Evolutionary conservation across 306 rosid genomes (phyloP), one percentile per base, ranked within the genome.

Genomic region (Dicorynia guianensis): DNA sequence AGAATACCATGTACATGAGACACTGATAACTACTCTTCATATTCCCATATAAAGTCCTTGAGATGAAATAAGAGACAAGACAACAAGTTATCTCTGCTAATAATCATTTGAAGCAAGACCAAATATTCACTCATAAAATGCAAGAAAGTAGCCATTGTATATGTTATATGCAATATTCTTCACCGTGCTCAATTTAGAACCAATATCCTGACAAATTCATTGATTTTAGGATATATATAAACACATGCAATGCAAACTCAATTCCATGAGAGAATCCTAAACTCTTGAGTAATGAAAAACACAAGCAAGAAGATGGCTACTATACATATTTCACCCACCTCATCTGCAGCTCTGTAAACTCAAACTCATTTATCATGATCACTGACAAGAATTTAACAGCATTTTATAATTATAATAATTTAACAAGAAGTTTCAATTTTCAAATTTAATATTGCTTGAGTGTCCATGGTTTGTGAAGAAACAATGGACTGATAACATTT

Each of bases 251-350:
- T 33, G 60, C 60, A 59, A 8, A 33, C 4, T 72, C n/a, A 60
- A 38, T 15, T 44, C 43, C 18, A 74, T 40, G 19, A 39, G 13
- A 50, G 36, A 60, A 48, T 47, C 50, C 36, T 47, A 48, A 73
- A 17, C 36, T 55, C 33, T 9, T 18, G n/a, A 40, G 46, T 10
- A 55, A 11, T 52, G 30, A 30, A 59, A 6, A 38, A 11, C 18
- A 63, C 46, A 9, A 18, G 46, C 53, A 49, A 61, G 52, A 48
- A 6, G 25, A 49, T 35, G 47, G 65, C 40, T 49, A 61, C 6
- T 12, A 62, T 40, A 61, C 12, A 72, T 59, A 35, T 47, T 73
- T 60, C 39, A 47, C 35, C 25, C 60, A 60, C 57, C 61, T 6
- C 34, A 47, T 48, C 5, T 34, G 11, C 11, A 61, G 39, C 49